These are phyloP conservation scores for Diaporthe velutina DNA, from an alignment of 2,329 filamentous ascomycete species.

Conservation along the genomic window DNA sequence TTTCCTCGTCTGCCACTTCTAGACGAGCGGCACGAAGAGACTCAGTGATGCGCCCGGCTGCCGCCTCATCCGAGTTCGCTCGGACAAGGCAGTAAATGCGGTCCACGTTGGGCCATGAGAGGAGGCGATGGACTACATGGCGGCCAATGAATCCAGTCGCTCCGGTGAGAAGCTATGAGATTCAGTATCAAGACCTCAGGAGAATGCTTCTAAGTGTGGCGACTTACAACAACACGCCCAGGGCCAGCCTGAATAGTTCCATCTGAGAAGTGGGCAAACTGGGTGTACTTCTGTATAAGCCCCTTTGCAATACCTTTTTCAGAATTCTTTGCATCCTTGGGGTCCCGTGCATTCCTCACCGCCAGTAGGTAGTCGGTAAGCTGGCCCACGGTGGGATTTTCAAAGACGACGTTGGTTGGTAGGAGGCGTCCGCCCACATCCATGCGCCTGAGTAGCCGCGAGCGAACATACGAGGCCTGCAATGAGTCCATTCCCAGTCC, in stretches of 20 bases:
- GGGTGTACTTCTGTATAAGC: conserved; percentile 52
- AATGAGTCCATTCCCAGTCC: conserved; percentile 46
- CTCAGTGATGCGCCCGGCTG: conserved; percentile 47
- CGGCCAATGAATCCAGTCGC: conserved; percentile 72
- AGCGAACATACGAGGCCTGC: conserved; percentile 44
- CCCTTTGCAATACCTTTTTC: conserved; percentile 47
- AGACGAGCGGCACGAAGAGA: conserved; percentile 37
- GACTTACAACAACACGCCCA: conserved; percentile 50
- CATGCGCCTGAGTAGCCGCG: conserved; percentile 43
- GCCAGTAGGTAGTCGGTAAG: conserved; percentile 43
- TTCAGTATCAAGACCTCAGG: conserved; percentile 32
- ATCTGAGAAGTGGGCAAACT: conserved; percentile 46
- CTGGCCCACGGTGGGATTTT: conserved; percentile 45
- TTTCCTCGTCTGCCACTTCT: neutral
- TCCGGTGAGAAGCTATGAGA: conserved; percentile 64
- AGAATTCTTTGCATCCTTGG: conserved; percentile 40
- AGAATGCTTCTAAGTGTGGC: neutral
- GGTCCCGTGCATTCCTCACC: conserved; percentile 39
- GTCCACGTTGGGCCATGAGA: conserved; percentile 67
- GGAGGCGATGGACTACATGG: conserved; percentile 69
- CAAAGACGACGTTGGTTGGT: conserved; percentile 48
- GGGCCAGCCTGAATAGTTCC: conserved; percentile 41
- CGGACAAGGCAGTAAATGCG: conserved; percentile 63
- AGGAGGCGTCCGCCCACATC: conserved; percentile 41
- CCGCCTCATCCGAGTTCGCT: conserved; percentile 44